A percentile compares a stretch with the other conserved stretches of the same genome.
These are phyloP conservation scores for Apiospora sp. DNA, from an alignment of 2,329 filamentous ascomycete genomes.

Conservation along the genomic window DNA sequence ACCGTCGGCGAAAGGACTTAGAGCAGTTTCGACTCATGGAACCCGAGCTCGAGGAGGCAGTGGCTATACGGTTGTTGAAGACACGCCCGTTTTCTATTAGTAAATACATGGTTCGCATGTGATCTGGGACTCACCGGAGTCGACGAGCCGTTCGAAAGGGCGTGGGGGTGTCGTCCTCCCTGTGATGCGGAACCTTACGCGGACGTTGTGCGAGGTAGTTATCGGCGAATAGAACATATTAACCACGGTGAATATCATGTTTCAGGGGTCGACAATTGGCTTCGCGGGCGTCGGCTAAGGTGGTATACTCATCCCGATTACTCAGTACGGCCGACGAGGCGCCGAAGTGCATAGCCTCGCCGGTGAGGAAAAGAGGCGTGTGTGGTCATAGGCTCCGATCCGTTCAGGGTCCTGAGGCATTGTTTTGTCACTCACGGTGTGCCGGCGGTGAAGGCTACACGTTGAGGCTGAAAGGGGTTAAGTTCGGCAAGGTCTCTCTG, in stretches of 20 bases:
- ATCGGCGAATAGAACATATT: neutral
- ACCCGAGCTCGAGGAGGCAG: neutral
- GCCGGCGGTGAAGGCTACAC: constrained; percentile 15
- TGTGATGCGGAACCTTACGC: neutral
- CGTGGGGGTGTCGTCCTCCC: neutral
- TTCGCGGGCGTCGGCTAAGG: neutral
- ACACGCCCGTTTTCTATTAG: neutral
- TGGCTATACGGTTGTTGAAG: constrained; percentile 1
- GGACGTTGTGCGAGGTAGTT: neutral
- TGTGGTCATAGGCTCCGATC: constrained; percentile 10
- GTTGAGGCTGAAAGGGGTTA: constrained; percentile 11
- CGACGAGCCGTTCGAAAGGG: neutral
- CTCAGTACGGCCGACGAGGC: constrained; percentile 14
- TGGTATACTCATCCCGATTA: constrained; percentile 15
- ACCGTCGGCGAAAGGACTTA: neutral
- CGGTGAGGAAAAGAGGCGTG: constrained; percentile 10
- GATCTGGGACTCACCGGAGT: constrained; percentile 1
- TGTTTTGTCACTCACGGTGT: constrained; percentile 9
- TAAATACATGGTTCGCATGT: neutral
- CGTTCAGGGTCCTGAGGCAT: neutral
- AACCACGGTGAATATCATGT: neutral
- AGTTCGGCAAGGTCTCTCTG: neutral
- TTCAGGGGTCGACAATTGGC: neutral
- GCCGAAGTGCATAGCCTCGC: constrained; percentile 14
- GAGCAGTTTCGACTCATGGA: neutral